Evolutionary conservation across 1,284 basidiomycete species (phyloP).

Genomic region (Earliella scabrosa): DNA sequence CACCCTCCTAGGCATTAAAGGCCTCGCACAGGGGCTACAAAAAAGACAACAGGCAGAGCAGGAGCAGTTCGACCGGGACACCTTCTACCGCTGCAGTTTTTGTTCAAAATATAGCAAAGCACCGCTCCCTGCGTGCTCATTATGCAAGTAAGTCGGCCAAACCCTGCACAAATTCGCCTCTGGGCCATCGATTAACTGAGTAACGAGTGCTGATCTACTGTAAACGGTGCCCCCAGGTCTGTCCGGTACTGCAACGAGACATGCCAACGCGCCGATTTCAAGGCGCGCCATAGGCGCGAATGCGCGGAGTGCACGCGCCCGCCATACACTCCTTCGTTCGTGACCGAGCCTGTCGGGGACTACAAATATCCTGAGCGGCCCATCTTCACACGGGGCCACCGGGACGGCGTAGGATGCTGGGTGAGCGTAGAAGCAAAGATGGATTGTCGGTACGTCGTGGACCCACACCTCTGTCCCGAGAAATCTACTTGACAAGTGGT

Average conservation of each 20-base stretch:
- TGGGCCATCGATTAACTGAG: no score
- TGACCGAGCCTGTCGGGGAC: neutral
- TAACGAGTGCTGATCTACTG: neutral
- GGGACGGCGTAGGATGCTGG: neutral
- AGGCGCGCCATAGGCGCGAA: neutral
- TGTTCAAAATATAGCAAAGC: neutral
- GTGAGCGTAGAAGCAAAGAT: neutral
- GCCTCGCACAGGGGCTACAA: neutral
- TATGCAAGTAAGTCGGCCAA: neutral
- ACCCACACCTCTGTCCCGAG: no score
- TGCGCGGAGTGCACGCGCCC: neutral
- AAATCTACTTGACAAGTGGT: no score
- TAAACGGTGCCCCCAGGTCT: no score
- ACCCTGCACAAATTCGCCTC: neutral
- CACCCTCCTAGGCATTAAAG: neutral
- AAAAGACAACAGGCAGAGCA: neutral
- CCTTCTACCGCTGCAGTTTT: neutral
- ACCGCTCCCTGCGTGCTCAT: neutral
- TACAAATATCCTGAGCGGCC: neutral
- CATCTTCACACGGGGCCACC: neutral
- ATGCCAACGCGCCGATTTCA: neutral
- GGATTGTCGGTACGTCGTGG: neutral
- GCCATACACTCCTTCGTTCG: neutral
- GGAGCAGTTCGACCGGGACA: neutral
- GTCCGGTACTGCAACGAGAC: neutral